Evolutionary conservation across 1,284 basidiomycete genomes (phyloP).

Genomic region (Vanrija pseudolonga): DNA sequence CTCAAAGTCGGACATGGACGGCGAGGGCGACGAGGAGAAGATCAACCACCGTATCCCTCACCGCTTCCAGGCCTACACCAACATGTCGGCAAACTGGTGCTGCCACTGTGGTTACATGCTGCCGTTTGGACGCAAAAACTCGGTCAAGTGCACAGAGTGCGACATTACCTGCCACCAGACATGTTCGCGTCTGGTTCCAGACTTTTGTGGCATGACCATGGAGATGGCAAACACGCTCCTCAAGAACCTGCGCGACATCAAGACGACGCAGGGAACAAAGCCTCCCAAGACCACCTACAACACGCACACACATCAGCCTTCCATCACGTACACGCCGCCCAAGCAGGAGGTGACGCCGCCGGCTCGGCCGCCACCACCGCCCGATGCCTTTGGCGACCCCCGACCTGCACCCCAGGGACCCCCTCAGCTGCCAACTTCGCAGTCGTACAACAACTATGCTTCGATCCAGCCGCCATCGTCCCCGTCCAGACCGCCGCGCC

Average conservation of each 20-base stretch:
- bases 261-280: conserved; percentile 51
- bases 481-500: conserved; percentile 15
- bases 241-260: conserved; percentile 76
- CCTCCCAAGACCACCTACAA: conserved; percentile 31
- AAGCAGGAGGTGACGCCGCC: conserved; percentile 17
- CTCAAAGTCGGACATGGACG: conserved; percentile 86
- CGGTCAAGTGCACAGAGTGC: conserved; percentile 92
- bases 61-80: conserved; percentile 95
- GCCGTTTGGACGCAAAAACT: conserved; percentile 93
- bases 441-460: conserved; percentile 14
- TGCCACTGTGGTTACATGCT: conserved; percentile 99
- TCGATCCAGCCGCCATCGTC: conserved; percentile 12
- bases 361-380: conserved; percentile 21
- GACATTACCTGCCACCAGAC: conserved; percentile 95
- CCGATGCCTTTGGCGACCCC: conserved; percentile 28
- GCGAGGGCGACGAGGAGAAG: conserved; percentile 95
- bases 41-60: conserved; percentile 99
- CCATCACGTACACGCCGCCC: background rate
- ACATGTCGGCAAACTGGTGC: conserved; percentile 98
- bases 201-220: conserved; percentile 99
- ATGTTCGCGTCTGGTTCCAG: conserved; percentile 96
- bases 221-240: conserved; percentile 94
- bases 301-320: conserved; percentile 16
- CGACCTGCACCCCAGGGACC: conserved; percentile 56
- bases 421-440: conserved; percentile 43